Conservation (phyloP, 805 yeast species). For the Metschnikowia similis region DNA sequence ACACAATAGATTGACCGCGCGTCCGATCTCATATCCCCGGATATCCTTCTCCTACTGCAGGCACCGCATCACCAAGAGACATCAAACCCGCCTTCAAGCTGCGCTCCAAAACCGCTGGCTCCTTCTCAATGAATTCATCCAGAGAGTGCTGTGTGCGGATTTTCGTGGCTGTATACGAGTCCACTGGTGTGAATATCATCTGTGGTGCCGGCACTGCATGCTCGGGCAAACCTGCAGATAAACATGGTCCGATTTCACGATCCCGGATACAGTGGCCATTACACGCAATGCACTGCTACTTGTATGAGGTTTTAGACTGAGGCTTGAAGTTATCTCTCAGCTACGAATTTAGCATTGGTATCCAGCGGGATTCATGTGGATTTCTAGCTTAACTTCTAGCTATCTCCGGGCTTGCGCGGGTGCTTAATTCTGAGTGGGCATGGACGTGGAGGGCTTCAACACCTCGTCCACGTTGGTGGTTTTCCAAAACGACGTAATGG, state of each 20-base stretch:
- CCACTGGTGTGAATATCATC: not conserved
- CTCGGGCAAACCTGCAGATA: not conserved
- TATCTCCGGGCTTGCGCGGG: too few species aligned
- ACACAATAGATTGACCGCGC: not conserved
- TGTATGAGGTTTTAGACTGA: too few species aligned
- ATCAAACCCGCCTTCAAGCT: not conserved
- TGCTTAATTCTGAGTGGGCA: conserved; percentile 59
- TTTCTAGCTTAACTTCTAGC: too few species aligned
- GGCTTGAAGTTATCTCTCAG: too few species aligned
- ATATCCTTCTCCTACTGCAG: not conserved
- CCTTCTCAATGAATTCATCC: too few species aligned
- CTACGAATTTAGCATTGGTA: too few species aligned
- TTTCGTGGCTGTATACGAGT: too few species aligned
- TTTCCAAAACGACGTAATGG: conserved; percentile 68
- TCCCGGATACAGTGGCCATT: not conserved
- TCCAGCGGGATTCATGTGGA: too few species aligned
- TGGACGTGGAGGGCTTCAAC: conserved; percentile 53
- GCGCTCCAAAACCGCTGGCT: not conserved
- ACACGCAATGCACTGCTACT: not conserved
- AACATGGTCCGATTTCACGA: not conserved
- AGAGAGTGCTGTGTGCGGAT: too few species aligned
- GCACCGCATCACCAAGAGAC: not conserved
- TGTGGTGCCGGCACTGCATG: not conserved
- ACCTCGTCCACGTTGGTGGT: conserved; percentile 45
- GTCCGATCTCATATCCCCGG: conserved; percentile 1